Base-by-base conservation (phyloP, 441 rosid species). In the Brassica balearica region DNA sequence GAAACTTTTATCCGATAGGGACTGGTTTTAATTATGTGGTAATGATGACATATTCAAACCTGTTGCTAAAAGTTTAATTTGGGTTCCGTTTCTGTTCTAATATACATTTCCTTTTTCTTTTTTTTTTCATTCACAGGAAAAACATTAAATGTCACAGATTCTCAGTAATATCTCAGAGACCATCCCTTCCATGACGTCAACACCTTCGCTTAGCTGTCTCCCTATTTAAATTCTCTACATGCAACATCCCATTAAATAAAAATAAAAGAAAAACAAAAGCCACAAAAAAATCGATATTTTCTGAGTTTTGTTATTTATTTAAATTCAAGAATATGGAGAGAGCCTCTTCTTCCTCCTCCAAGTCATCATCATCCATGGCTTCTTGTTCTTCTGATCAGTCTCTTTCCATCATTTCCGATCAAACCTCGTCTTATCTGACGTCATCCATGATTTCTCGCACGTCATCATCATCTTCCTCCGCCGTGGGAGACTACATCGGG, bases 401-500 rank as follows among this genome's bases (percentile, higher is more conserved):
- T 59, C 62, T 77, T 46, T 65, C 76, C 55, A 65, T 58, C 69
- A 60, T 7, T 12, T 62, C 71, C 72, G 75, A 79, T 11, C 68
- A 63, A 62, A 69, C 72, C 36, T 10, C 68, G 34, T 17, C 22
- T n/a, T 36, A 58, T 2, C 3, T 84, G 15, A 7, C 61, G 27
- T 65, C 85, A 17, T 72, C 80, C 43, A 59, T 78, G 29, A 64
- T 80, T 8, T 82, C 83, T 0, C 82, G 72, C 11, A 79, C 76
- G 20, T 67, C 82, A 20, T 75, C 87, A 1, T 53, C 85, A 5
- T 82, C 84, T 23, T 84, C 83, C 71, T 32, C 83, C 65, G 77
- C 77, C 17, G 56, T 81, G 5, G 93, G 84, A 0, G 96, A 91
- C 51, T 90, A 83, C 86, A 84, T 91, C 68, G 95, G 97, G 19